These are phyloP conservation scores for Pseudozyma thailandica DNA, from an alignment of 1,284 basidiomycete species.

Conservation along the genomic window DNA sequence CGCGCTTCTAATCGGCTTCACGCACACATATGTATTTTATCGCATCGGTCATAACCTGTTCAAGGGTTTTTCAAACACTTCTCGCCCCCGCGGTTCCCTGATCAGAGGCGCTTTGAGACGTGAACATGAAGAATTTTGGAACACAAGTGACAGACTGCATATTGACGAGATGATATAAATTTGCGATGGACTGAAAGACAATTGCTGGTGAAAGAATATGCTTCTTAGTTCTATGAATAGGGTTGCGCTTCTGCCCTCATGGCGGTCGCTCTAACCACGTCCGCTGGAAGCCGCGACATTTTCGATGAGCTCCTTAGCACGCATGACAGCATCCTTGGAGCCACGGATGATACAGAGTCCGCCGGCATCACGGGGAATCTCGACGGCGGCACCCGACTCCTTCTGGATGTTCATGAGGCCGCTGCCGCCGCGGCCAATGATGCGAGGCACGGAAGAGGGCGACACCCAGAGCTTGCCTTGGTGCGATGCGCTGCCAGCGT, in stretches of 20 bases:
- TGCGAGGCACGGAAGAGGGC: constrained; percentile 46
- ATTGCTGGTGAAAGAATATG: too few relatives aligned
- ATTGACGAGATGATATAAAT: too few relatives aligned
- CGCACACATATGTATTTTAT: too few relatives aligned
- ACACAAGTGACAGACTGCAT: too few relatives aligned
- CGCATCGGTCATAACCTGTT: too few relatives aligned
- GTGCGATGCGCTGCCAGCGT: constrained; percentile 45
- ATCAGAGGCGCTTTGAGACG: too few relatives aligned
- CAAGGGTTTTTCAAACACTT: too few relatives aligned
- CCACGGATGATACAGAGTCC: constrained; percentile 59
- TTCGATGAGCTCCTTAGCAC: constrained; percentile 54
- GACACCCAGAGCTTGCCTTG: constrained; percentile 52
- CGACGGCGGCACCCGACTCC: constrained; percentile 55
- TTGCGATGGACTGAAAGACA: too few relatives aligned
- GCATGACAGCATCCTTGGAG: constrained; percentile 53
- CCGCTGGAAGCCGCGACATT: constrained; percentile 33
- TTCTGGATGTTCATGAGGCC: constrained; percentile 55
- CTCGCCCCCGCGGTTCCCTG: too few relatives aligned
- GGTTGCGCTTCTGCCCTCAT: too few relatives aligned
- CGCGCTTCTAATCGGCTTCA: constrained; percentile 2
- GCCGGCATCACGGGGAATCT: constrained; percentile 56
- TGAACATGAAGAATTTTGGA: too few relatives aligned
- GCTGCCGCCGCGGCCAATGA: constrained; percentile 55
- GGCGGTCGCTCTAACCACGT: constrained; percentile 16
- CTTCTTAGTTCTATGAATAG: too few relatives aligned